These are phyloP conservation scores for Dittrichia graveolens DNA, from an alignment of 129 eudicot genomes.

Conservation along the genomic window DNA sequence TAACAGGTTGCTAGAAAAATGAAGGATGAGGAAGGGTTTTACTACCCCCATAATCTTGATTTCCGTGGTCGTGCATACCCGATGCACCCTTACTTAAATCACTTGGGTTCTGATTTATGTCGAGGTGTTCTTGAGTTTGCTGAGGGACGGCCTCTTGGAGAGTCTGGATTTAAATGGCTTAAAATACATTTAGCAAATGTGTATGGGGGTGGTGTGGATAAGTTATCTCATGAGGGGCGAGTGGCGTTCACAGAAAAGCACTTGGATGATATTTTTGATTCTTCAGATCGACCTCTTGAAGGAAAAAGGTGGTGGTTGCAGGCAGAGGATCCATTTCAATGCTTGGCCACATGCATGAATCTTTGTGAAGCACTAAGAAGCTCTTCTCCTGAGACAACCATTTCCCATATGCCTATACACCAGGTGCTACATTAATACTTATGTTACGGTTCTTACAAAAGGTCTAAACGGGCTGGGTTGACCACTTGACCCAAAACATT, in stretches of 20 bases:
- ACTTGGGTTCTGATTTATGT: conserved; percentile 95
- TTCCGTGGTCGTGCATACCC: conserved; percentile 99
- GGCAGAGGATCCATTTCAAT: conserved; percentile 97
- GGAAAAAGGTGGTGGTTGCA: conserved; percentile 93
- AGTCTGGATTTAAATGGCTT: conserved; percentile 86
- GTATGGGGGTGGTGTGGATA: conserved; percentile 90
- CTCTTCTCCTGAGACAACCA: conserved; percentile 69
- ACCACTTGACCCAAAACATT: no score
- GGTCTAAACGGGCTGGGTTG: no score
- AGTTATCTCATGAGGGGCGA: conserved; percentile 77
- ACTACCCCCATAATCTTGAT: conserved; percentile 94
- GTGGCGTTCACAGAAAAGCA: conserved; percentile 73
- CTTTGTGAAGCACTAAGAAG: conserved; percentile 81
- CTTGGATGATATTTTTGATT: conserved; percentile 84
- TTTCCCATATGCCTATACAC: conserved; percentile 86
- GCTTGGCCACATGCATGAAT: conserved; percentile 85
- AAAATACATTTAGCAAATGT: conserved; percentile 87
- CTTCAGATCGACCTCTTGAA: conserved; percentile 96
- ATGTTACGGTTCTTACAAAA: no score
- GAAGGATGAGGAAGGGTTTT: conserved; percentile 95
- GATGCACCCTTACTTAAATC: conserved; percentile 93
- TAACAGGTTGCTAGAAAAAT: conserved; percentile 88
- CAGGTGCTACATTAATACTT: conserved; percentile 46
- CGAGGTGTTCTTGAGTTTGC: conserved; percentile 94
- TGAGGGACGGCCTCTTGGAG: conserved; percentile 94